phyloP scores from a whole-genome alignment of 192 early-diverging fungal species.

The Geranomyces michiganensis region DNA sequence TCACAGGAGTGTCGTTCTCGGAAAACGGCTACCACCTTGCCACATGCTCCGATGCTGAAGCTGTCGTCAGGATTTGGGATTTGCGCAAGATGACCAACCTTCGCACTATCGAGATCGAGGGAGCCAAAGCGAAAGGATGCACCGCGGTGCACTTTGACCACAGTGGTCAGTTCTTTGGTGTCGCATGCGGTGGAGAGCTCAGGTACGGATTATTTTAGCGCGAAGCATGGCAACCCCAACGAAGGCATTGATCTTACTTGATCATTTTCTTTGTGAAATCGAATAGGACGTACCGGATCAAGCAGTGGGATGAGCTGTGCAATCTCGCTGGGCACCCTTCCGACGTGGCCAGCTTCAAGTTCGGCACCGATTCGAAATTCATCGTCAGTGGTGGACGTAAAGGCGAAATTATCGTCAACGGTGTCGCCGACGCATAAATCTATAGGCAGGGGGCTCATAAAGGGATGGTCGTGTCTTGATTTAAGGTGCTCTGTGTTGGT shows the following conservation, averaged over 20 bases:
- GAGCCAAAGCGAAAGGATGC: constrained; percentile 56
- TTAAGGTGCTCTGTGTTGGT: no score
- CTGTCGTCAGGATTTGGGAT: constrained; percentile 87
- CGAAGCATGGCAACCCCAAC: no score
- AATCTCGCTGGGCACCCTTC: constrained; percentile 23
- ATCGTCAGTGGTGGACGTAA: constrained; percentile 44
- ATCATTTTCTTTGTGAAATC: constrained; percentile 2
- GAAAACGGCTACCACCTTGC: constrained; percentile 96
- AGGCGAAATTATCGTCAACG: constrained; percentile 44
- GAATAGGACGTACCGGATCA: constrained; percentile 46
- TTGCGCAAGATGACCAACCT: constrained; percentile 80
- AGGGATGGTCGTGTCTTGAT: no score
- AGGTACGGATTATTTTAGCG: constrained; percentile 37
- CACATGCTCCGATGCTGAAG: constrained; percentile 67
- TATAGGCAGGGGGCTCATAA: no score
- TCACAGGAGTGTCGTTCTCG: constrained; percentile 80
- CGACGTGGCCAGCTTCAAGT: constrained; percentile 46
- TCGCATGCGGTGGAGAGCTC: constrained; percentile 57
- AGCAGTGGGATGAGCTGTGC: constrained; percentile 48
- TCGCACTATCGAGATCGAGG: constrained; percentile 63
- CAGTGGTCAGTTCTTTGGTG: constrained; percentile 81
- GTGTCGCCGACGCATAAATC: constrained; percentile 1
- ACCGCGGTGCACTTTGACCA: constrained; percentile 75
- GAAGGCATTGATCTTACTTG: background rate
- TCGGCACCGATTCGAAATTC: constrained; percentile 47